Evolutionary conservation across 2,329 filamentous ascomycete species (phyloP), one percentile per base, ranked within the genome.

Genomic region (Scytalidium sp.): DNA sequence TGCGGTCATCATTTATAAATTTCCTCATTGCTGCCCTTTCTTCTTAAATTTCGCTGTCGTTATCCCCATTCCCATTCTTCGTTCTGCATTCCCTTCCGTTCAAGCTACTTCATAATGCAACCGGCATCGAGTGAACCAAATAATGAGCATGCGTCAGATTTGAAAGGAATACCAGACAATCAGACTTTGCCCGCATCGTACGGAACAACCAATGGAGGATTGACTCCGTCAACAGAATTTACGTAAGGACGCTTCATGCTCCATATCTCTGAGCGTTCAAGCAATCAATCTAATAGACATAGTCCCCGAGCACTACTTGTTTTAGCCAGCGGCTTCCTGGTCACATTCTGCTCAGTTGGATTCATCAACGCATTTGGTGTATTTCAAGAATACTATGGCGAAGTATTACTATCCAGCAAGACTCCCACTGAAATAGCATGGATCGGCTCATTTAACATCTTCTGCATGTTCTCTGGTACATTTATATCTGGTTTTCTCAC

Each of bases 351-450:
- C 53, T 62, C 60, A 3, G 60, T 67, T 10, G 67, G 67, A 15
- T 65, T 61, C 47, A 44, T 67, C 40, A 69, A 69, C 36, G 62
- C 63, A 19, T 69, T 67, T 42, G 65, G 67, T 3, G 60, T 67
- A 2, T 68, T 67, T 47, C 61, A 68, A 50, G 51, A 62, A 51
- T 66, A 68, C 51, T 68, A 67, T 45, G 21, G 25, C 2, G 46
- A 45, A 17, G 45, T 51, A 2, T 48, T 53, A 10, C 54, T 67
- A 3, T 44, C 50, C 0, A 25, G 51, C 9, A 54, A 63, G 13
- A 60, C 60, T 0, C 49, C 54, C 8, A 64, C 60, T 8, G 56
- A 63, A 22, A 67, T 70, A 29, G 62, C 66, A 21, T 69, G 64
- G 64, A 60, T 68, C 22, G 64, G 64, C 3, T 67, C 65, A 2